Evolutionary conservation across 1,139 yeast species (phyloP).

Genomic region (Candida tetrigidarum): DNA sequence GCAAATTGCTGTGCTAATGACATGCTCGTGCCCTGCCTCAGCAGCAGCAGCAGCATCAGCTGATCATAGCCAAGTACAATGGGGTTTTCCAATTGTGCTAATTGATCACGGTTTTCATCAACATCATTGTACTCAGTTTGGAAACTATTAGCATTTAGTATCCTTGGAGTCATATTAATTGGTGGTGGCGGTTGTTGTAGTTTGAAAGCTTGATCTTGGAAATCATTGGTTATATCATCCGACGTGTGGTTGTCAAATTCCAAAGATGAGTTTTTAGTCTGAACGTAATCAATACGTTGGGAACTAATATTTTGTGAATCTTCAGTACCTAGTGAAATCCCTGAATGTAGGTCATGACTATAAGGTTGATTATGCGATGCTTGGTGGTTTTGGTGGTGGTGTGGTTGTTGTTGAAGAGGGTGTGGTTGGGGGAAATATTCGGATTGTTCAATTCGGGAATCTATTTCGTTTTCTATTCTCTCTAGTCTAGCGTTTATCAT

Average conservation of each 20-base stretch:
- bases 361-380: not conserved
- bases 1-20: slow-evolving; percentile 20
- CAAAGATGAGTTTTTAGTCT: slow-evolving; percentile 6
- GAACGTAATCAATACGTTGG: slow-evolving; percentile 13
- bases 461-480: slow-evolving; percentile 11
- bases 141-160: slow-evolving; percentile 9
- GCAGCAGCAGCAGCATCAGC: too few relatives aligned
- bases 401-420: not conserved
- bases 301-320: slow-evolving; percentile 8
- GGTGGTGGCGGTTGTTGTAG: slow-evolving; percentile 29
- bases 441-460: slow-evolving; percentile 5
- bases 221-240: slow-evolving; percentile 15
- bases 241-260: slow-evolving; percentile 9
- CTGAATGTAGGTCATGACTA: slow-evolving; percentile 7
- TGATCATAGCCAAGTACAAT: slow-evolving; percentile 5
- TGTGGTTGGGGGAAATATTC: slow-evolving; percentile 1
- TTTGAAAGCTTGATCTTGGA: slow-evolving; percentile 20
- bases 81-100: slow-evolving; percentile 13
- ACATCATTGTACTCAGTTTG: slow-evolving; percentile 1
- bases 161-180: slow-evolving; percentile 1
- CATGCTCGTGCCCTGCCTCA: slow-evolving; percentile 9
- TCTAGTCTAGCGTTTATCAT: slow-evolving; percentile 16
- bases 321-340: slow-evolving; percentile 11
- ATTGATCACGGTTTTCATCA: slow-evolving; percentile 12
- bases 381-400: not conserved